These are phyloP conservation scores for Afroboletus lepidellus DNA, from an alignment of 1,284 basidiomycete species.

Conservation along the genomic window DNA sequence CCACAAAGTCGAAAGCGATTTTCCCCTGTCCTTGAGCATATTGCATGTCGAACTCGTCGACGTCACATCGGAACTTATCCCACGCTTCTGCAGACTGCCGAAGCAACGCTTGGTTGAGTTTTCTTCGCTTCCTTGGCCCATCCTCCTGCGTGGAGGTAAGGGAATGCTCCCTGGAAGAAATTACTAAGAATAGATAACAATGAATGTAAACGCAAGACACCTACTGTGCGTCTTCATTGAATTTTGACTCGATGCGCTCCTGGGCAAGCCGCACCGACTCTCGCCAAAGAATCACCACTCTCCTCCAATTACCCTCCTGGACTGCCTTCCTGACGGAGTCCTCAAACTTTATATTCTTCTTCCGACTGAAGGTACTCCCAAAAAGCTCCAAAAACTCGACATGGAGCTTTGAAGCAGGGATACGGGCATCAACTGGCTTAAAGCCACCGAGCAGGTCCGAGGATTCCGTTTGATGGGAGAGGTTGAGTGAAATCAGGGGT, in stretches of 20 bases:
- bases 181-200: conserved; percentile 3
- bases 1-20: conserved; percentile 93
- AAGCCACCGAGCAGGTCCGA: conserved; percentile 94
- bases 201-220: conserved; percentile 23
- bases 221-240: conserved; percentile 42
- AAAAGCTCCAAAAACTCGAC: conserved; percentile 84
- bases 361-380: conserved; percentile 84
- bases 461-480: conserved; percentile 97
- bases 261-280: conserved; percentile 73
- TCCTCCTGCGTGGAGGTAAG: conserved; percentile 37
- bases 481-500: conserved; percentile 85
- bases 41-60: conserved; percentile 83
- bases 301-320: conserved; percentile 81
- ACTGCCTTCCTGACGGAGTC: conserved; percentile 84
- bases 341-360: conserved; percentile 88
- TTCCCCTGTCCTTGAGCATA: conserved; percentile 84
- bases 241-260: conserved; percentile 53
- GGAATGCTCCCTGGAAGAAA: conserved; percentile 5
- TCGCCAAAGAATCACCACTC: conserved; percentile 82
- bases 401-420: conserved; percentile 77
- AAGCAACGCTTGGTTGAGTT: conserved; percentile 50
- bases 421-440: conserved; percentile 86
- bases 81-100: conserved; percentile 58
- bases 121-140: conserved; percentile 73
- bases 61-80: conserved; percentile 70